phyloP scores from a whole-genome alignment of 768 basidiomycete genomes.

The Lactarius evosmus region DNA sequence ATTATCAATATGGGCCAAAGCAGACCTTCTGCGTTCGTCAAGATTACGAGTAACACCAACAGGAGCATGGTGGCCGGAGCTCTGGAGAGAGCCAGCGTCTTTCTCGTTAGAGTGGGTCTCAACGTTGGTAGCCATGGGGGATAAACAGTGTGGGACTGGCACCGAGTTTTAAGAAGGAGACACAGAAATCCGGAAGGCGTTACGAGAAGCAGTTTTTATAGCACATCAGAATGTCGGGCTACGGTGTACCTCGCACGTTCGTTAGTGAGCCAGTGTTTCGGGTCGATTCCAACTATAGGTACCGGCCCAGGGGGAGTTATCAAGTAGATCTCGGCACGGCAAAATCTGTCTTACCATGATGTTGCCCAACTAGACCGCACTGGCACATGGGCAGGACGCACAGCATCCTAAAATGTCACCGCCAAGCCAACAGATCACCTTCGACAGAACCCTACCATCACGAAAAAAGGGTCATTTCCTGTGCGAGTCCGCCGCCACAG shows the following conservation, averaged over 20 bases:
- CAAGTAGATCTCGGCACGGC: not conserved
- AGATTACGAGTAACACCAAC: conserved; percentile 33
- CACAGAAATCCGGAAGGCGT: too few species aligned
- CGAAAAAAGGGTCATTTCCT: not conserved
- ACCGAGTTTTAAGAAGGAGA: not conserved
- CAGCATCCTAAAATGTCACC: not conserved
- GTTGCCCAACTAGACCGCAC: not conserved
- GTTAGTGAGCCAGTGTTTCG: not conserved
- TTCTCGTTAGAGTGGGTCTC: conserved; percentile 13
- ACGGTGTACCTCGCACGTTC: conserved; percentile 23
- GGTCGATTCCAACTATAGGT: not conserved
- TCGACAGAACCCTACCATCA: not conserved
- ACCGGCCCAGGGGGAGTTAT: not conserved
- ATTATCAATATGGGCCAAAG: conserved; percentile 83
- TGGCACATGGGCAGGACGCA: not conserved
- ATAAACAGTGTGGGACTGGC: not conserved
- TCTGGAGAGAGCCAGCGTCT: conserved; percentile 6
- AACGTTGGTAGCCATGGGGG: conserved; percentile 13
- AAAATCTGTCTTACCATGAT: not conserved
- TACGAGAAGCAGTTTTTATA: conserved; percentile 14
- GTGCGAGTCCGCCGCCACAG: not conserved
- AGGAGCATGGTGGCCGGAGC: not conserved
- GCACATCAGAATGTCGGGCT: not conserved
- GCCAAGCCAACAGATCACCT: not conserved
- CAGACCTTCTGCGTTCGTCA: conserved; percentile 72